Base-by-base conservation (phyloP, 768 basidiomycete genomes). In the Sistotremastrum niveocremeum region DNA sequence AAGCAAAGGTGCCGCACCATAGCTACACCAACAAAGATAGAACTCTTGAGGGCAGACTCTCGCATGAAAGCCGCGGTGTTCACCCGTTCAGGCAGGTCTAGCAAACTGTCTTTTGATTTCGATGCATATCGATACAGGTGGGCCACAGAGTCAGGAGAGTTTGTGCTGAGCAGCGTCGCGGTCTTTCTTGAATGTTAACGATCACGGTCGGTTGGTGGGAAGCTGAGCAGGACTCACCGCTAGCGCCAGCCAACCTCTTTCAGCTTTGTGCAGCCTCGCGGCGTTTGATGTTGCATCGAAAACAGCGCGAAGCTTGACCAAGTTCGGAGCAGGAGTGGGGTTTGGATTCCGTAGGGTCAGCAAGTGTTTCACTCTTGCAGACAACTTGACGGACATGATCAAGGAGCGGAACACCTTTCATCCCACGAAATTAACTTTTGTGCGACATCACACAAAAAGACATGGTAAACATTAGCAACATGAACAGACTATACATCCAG, bases 21-120 rank as follows among this genome's bases (percentile, higher is more conserved):
- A 54, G 87, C 85, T 46, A 89, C 84, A 39, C 87, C 86, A 46
- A 88, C 77, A 58, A 94, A 91, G 55, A 90, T 84, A 57, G 78
- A 75, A 58, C 86, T 88, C 67, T 94, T 94, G 60, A 94, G 58
- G 32, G 84, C 85, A 32, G 85, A 76, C 67, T 94, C 90, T 39
- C 90, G 74, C 77, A 94, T 90, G 52, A 88, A 60, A 52, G 86
- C 84, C 51, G 84, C 85, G 59, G 72, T 80, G 62, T 76, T 73
- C 48, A 83, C 69, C 43, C 79, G 78, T 49, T 72, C 74, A 49
- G 71, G 60, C 45, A 78, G 51, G 50, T 58, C 69, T 57, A 65
- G 66, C 51, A 73, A 65, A 20, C 63, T 63, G 53, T 62, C 52
- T 42, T 65, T 63, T 47, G 65, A 62, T 49, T 76, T 69, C 8